A percentile compares a stretch with the other conserved stretches of the same genome.
These are phyloP conservation scores for Gremmenia infestans DNA, from an alignment of 2,329 filamentous ascomycete species.

Conservation along the genomic window DNA sequence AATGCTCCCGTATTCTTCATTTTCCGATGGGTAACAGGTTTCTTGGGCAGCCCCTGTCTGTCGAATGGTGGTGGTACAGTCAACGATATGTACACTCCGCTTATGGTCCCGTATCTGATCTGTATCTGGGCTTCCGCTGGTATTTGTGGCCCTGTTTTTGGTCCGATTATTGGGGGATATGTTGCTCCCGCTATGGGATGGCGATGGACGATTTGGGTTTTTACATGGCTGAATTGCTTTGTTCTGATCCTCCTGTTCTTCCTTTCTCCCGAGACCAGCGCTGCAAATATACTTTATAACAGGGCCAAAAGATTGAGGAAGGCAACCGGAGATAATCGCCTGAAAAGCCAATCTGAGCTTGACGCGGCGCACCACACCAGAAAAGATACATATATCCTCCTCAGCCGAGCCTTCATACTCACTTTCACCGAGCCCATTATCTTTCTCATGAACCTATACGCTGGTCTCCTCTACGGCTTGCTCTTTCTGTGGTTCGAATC, in stretches of 20 bases:
- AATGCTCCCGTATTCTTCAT: constrained; percentile 58
- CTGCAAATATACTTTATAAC: constrained; percentile 51
- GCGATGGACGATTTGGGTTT: constrained; percentile 58
- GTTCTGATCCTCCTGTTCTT: constrained; percentile 53
- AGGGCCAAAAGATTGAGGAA: constrained; percentile 53
- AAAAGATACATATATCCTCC: constrained; percentile 43
- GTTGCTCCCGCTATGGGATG: constrained; percentile 49
- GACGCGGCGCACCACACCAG: constrained; percentile 47
- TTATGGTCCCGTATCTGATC: constrained; percentile 50
- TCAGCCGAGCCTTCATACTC: constrained; percentile 45
- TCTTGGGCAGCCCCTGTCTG: constrained; percentile 58
- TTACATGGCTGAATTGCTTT: constrained; percentile 53
- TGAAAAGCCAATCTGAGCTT: constrained; percentile 58
- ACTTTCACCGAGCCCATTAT: constrained; percentile 56
- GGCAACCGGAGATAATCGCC: constrained; percentile 46
- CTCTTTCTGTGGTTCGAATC: constrained; percentile 54
- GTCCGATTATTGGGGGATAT: constrained; percentile 54
- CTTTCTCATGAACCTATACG: constrained; percentile 55
- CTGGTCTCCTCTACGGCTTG: constrained; percentile 53
- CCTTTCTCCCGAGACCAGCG: constrained; percentile 56
- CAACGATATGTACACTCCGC: constrained; percentile 45
- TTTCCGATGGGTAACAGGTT: constrained; percentile 56
- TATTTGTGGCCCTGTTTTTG: constrained; percentile 45
- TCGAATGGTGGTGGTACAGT: constrained; percentile 50
- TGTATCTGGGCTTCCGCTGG: constrained; percentile 49